Evolutionary conservation across 1,139 yeast genomes (phyloP), one percentile per base, ranked within the genome.

Genomic region (Zhuliangozyma parablackwelliae): DNA sequence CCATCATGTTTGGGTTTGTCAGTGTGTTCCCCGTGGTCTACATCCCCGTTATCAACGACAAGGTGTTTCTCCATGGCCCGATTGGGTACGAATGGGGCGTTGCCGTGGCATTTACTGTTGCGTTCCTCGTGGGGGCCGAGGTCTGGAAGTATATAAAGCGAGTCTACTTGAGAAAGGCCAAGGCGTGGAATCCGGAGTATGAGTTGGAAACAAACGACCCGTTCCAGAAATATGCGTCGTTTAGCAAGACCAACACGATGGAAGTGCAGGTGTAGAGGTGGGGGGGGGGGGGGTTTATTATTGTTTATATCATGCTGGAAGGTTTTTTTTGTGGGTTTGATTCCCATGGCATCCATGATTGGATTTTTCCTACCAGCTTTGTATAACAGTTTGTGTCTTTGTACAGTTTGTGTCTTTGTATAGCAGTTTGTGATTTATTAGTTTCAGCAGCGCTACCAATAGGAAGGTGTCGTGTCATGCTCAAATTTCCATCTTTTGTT

Each of bases 51-150:
- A 86, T 88, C 52, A 88, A 88, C 59, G 65, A 72, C 38, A 74
- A 76, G 46, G 96, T 88, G 10, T 88, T 88, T 56, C 69, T 82
- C 50, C 96, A 88, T 56, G 71, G 65, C 10, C 79, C 83, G 6
- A 85, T 87, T 45, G 75, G 82, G 3, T 82, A 80, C 64, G 96
- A 87, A 63, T 87, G 95, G 95, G 95, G 88, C 2, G 62, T 86
- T 44, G 78, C 90, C 1, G 53, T 85, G 52, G 90, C 78, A 0
- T 81, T 80, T 41, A 66, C 87, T 4, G 33, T 76, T 26, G 71
- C 76, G 34, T 86, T 82, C 56, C 63, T 84, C 48, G 41, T 63
- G 7, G 80, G 82, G 5, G 75, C 79, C 37, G 95, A 87, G 56
- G 48, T 65, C 7, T 84, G 82, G 77, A 86, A 86, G 56, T 80